Evolutionary conservation across 495 filamentous ascomycete species (phyloP), one percentile per base, ranked within the genome.

Genomic region (Penicillium macrosclerotiorum): DNA sequence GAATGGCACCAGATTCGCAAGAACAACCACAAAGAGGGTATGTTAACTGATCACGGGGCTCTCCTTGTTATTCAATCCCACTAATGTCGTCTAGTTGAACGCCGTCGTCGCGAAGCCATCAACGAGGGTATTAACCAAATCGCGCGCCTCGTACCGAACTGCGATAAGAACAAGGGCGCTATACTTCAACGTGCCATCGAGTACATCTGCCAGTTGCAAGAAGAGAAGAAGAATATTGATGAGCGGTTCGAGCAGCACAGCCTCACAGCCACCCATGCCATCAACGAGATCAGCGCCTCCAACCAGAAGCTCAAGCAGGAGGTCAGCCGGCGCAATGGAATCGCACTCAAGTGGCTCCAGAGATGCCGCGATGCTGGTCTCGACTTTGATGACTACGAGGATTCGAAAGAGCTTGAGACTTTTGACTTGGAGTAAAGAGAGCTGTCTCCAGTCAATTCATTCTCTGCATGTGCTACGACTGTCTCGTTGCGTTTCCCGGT

Each of bases 1-100:
- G 93, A 98, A 62, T 98, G 93, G 93, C 93, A 98, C 67, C 93
- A 92, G 66, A 83, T 96, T 49, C 82, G 93, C 54, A 92, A 92
- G 63, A 94, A 98, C 61, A 98, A 97, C 57, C 93, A 98, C 73
- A 98, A 98, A 80, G 93, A 98, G 77, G 93, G 93, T 95, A 71
- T 51, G 79, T 16, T 23, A 4, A 5, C 12, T 23, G n/a, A 27
- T 16, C 13, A n/a, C 3, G 49, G 8, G 3, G 2, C 12, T 18
- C 29, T 45, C 25, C 25, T 20, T 1, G 2, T 5, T 24, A 8
- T 23, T 17, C 4, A 8, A 30, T 24, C 7, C 49, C 38, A 34
- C 22, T 63, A 45, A 52, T 45, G 26, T 36, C 30, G 22, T 29
- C 13, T 49, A 98, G 93, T 98, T 50, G 93, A 98, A 69, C 89